A percentile compares a stretch with the other conserved stretches of the same genome.
Evolutionary conservation across 805 yeast genomes (phyloP).

Genomic region (Nakazawaea anatomiae): DNA sequence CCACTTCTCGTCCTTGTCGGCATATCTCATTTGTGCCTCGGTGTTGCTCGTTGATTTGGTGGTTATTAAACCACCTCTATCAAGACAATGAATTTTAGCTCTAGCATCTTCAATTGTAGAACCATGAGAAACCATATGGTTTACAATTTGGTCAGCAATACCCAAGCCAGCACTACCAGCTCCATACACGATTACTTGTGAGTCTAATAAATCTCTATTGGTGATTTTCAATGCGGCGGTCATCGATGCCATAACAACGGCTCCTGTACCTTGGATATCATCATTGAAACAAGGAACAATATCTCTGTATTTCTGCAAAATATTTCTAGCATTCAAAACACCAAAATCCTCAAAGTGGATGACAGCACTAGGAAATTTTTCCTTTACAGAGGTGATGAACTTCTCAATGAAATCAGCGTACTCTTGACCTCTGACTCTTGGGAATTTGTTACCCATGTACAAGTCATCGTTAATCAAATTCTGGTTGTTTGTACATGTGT

Average conservation of each 20-base stretch:
- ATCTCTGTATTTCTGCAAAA: constrained; percentile 70
- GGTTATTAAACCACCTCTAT: constrained; percentile 75
- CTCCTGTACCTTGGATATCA: constrained; percentile 98
- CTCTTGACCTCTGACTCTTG: constrained; percentile 79
- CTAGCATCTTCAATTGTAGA: constrained; percentile 70
- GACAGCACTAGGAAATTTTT: constrained; percentile 83
- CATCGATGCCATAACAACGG: constrained; percentile 94
- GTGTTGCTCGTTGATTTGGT: constrained; percentile 41
- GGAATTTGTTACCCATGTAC: constrained; percentile 87
- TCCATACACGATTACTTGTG: constrained; percentile 76
- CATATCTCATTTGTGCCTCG: constrained; percentile 64
- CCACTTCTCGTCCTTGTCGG: constrained; percentile 70
- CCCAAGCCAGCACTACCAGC: constrained; percentile 98
- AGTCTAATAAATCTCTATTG: constrained; percentile 57
- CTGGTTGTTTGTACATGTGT: constrained; percentile 90
- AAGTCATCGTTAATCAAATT: constrained; percentile 73
- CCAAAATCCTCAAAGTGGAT: constrained; percentile 97
- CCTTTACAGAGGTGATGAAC: constrained; percentile 66
- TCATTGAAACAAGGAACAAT: constrained; percentile 88
- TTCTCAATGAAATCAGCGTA: constrained; percentile 82
- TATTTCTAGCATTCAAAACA: constrained; percentile 79
- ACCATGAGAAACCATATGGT: constrained; percentile 82
- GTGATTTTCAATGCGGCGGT: constrained; percentile 82
- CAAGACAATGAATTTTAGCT: constrained; percentile 70
- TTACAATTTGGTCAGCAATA: constrained; percentile 89